Evolutionary conservation across 2,329 filamentous ascomycete genomes (phyloP).

Genomic region (Beauveria bassiana): DNA sequence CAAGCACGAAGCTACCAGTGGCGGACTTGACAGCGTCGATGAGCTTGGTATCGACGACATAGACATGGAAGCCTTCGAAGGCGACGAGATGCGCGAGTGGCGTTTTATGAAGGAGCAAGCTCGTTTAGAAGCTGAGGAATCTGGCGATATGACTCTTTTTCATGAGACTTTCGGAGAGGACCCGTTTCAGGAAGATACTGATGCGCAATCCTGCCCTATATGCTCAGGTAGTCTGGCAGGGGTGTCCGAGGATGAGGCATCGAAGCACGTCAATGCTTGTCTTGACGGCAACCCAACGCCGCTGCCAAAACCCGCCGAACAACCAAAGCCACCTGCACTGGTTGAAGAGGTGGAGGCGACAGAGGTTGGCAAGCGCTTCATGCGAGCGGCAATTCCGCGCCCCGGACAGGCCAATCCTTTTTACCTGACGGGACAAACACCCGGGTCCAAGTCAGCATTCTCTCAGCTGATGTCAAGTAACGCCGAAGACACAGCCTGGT

Average conservation of each 20-base stretch:
- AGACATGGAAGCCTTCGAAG: slow-evolving; percentile 41
- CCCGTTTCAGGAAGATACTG: slow-evolving; percentile 23
- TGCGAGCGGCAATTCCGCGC: slow-evolving; percentile 61
- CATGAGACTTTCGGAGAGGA: slow-evolving; percentile 28
- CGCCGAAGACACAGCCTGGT: slow-evolving; percentile 86
- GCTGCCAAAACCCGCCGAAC: slow-evolving; percentile 28
- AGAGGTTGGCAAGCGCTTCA: slow-evolving; percentile 50
- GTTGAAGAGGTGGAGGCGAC: slow-evolving; percentile 26
- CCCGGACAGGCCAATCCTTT: slow-evolving; percentile 80
- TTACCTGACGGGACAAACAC: slow-evolving; percentile 35
- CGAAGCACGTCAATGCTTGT: slow-evolving; percentile 85
- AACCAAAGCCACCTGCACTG: slow-evolving; percentile 12
- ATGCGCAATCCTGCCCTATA: slow-evolving; percentile 58
- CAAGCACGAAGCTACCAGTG: slow-evolving; percentile 6
- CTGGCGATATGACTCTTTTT: slow-evolving; percentile 28
- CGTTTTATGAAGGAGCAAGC: slow-evolving; percentile 72
- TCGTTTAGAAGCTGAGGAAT: slow-evolving; percentile 53
- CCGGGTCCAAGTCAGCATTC: slow-evolving; percentile 62
- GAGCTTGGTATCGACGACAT: slow-evolving; percentile 46
- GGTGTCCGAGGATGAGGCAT: slow-evolving; percentile 57
- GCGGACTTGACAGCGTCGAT: slow-evolving; percentile 29
- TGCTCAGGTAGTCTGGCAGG: slow-evolving; percentile 60
- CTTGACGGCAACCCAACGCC: slow-evolving; percentile 72
- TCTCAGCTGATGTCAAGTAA: slow-evolving; percentile 88
- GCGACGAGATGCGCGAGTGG: slow-evolving; percentile 59